Conservation (phyloP, 2,329 filamentous ascomycete species). For the Neurospora sp. region DNA sequence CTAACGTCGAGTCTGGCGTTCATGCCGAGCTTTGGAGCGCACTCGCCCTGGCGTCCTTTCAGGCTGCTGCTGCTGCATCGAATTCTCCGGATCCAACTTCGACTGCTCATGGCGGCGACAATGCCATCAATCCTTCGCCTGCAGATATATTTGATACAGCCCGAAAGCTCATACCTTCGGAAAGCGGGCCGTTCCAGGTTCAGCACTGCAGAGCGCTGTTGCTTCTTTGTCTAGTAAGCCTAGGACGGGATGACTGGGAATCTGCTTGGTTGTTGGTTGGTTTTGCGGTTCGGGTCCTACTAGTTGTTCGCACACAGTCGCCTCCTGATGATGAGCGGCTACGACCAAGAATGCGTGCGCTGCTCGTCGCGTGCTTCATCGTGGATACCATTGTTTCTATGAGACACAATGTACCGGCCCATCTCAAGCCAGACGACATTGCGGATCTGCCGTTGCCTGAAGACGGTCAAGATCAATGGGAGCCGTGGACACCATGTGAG, state of each 20-base stretch:
- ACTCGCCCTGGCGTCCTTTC: constrained; percentile 46
- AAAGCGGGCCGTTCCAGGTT: constrained; percentile 37
- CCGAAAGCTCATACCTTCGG: constrained; percentile 35
- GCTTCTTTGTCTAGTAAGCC: constrained; percentile 50
- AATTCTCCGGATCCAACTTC: constrained; percentile 10
- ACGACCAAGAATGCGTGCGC: constrained; percentile 10
- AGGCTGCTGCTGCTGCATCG: constrained; percentile 26
- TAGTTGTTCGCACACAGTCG: constrained; percentile 18
- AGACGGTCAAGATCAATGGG: constrained; percentile 64
- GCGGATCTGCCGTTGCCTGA: constrained; percentile 41
- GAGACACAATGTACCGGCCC: constrained; percentile 37
- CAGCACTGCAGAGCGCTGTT: constrained; percentile 47
- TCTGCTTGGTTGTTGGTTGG: constrained; percentile 57
- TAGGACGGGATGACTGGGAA: constrained; percentile 46
- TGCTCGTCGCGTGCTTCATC: constrained; percentile 46
- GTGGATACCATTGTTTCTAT: constrained; percentile 49
- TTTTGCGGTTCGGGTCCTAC: constrained; percentile 46
- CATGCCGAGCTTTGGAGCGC: constrained; percentile 52
- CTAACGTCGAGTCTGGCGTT: constrained; percentile 21
- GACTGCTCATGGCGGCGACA: constrained; percentile 4
- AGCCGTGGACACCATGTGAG: constrained; percentile 52
- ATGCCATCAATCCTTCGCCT: constrained; percentile 20
- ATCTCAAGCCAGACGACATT: constrained; percentile 38
- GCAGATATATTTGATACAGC: constrained; percentile 40
- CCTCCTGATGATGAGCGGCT: constrained; percentile 1